Evolutionary conservation across 441 rosid genomes (phyloP).

Genomic region (Gossypium trilobum): DNA sequence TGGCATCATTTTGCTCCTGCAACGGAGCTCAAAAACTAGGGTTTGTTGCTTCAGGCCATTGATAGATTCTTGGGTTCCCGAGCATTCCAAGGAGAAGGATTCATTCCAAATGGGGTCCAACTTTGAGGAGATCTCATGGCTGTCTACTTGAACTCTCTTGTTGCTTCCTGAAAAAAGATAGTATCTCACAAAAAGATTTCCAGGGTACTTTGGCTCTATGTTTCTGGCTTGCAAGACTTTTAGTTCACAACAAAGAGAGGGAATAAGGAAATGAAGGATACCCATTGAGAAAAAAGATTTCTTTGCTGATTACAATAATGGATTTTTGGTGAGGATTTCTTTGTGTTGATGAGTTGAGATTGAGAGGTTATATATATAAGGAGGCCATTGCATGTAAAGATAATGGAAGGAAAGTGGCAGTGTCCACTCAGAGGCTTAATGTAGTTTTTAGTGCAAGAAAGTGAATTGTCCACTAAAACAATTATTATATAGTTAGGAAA

Average conservation of each 20-base stretch:
- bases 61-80: slow-evolving; percentile 38
- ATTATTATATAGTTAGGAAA: not conserved
- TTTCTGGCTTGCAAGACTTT: slow-evolving; percentile 57
- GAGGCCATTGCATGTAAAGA: not conserved
- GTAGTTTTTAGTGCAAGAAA: not conserved
- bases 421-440: not conserved
- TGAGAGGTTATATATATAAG: not conserved
- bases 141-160: slow-evolving; percentile 48
- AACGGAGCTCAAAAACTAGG: slow-evolving; percentile 51
- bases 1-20: slow-evolving; percentile 26
- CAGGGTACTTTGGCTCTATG: slow-evolving; percentile 25
- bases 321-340: not conserved
- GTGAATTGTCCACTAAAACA: not conserved
- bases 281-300: slow-evolving; percentile 24
- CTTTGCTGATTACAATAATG: not conserved
- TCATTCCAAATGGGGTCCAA: slow-evolving; percentile 41
- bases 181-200: not conserved
- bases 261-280: slow-evolving; percentile 15
- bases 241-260: slow-evolving; percentile 44
- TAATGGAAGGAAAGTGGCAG: slow-evolving; percentile 10
- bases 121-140: slow-evolving; percentile 34
- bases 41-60: slow-evolving; percentile 34
- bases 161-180: slow-evolving; percentile 39
- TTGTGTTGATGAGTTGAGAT: not conserved
- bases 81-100: slow-evolving; percentile 52